Base-by-base conservation (phyloP, 768 basidiomycete species). In the Termitomyces sp. region DNA sequence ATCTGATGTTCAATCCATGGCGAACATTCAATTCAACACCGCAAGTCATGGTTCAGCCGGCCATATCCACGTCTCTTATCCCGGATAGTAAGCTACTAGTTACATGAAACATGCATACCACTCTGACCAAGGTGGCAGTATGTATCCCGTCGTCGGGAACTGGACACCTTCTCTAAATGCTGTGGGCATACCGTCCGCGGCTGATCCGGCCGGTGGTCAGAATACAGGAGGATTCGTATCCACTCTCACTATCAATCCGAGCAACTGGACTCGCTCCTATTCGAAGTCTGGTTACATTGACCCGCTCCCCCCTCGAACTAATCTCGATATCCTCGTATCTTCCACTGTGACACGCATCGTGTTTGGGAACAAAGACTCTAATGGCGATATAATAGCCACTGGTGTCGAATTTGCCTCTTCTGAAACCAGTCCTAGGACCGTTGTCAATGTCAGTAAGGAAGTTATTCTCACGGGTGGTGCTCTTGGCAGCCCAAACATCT, bases 221-320 rank as follows among this genome's bases (percentile, higher is more conserved):
- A 76, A 76, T 59, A 75, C 77, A 67, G 82, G 85, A 57, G 71
- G 75, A 5, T 82, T 81, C 65, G 76, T 88, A 65, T 76, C 84
- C 0, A 78, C 85, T 4, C 80, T 79, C 5, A 75, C 79, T 7
- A 84, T 90, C 66, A 88, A 88, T 70, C 81, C 82, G 1, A 55
- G 74, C 12, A 85, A 84, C 69, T 82, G 81, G 75, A 84, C 82
- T 22, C 80, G 85, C 47, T 84, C 82, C 5, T 87, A 87, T 71
- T 76, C 84, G 4, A 78, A 82, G 57, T 75, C 81, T 0, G 81
- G 76, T 6, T 83, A 83, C 69, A 78, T 82, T 62, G 87, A 88
- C 68, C 76, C 82, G 4, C 75, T 87, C 1, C 82, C 86, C 0
- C 79, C 83, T 22, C 81, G 86, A 44, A 56, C 77, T 24, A 89